phyloP scores from a whole-genome alignment of 176 grass and related monocot genomes.

The Triticum turgidum region DNA sequence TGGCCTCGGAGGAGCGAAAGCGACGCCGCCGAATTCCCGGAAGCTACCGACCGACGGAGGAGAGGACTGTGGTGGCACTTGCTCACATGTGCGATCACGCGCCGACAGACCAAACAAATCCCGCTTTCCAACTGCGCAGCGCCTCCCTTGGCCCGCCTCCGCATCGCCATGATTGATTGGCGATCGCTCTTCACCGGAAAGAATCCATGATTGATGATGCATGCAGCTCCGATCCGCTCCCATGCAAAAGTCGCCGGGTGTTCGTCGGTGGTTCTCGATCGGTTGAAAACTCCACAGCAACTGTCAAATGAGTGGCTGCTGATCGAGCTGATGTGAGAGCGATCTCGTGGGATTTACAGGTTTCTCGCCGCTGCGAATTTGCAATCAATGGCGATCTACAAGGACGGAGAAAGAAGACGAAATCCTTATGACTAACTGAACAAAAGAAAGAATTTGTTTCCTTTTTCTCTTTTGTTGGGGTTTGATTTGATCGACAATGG shows the following conservation, averaged over 20 bases:
- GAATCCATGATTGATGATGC: neutral
- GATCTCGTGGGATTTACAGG: slow-evolving; percentile 24
- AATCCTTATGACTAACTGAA: neutral
- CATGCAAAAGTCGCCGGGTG: neutral
- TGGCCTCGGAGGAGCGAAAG: slow-evolving; percentile 33
- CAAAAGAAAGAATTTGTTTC: slow-evolving; percentile 9
- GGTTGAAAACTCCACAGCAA: neutral
- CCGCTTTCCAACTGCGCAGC: slow-evolving; percentile 23
- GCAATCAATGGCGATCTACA: neutral
- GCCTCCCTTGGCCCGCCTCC: neutral
- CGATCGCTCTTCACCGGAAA: neutral
- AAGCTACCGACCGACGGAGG: neutral
- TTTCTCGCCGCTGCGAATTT: slow-evolving; percentile 27
- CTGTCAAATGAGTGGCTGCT: neutral
- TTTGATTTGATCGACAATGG: neutral
- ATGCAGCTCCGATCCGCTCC: neutral
- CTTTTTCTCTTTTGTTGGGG: neutral
- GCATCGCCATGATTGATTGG: neutral
- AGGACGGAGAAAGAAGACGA: neutral
- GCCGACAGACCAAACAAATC: slow-evolving; percentile 29
- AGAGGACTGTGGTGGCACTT: neutral
- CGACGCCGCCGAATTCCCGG: slow-evolving; percentile 4
- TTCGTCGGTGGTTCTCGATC: neutral
- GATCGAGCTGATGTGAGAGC: neutral
- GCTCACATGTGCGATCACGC: slow-evolving; percentile 34